phyloP scores from a whole-genome alignment of 306 rosid species.

The Begonia peltatifolia region DNA sequence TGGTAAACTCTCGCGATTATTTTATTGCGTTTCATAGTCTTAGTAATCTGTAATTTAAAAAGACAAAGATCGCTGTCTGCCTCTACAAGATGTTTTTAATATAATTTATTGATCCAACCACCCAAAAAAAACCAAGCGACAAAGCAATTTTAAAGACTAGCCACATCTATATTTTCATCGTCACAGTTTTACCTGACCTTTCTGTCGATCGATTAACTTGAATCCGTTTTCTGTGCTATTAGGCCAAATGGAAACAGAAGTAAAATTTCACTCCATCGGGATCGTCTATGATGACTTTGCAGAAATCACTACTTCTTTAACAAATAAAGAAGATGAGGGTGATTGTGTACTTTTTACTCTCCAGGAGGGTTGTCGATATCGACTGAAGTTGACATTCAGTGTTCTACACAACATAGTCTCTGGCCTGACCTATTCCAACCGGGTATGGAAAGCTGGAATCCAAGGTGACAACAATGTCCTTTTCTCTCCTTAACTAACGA shows the following conservation, averaged over 20 bases:
- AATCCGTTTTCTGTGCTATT: background rate
- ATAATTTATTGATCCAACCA: too few species aligned
- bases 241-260: constrained; percentile 84
- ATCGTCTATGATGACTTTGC: constrained; percentile 60
- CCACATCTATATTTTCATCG: constrained; percentile 4
- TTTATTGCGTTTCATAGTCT: too few species aligned
- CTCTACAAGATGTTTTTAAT: too few species aligned
- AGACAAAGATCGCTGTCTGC: too few species aligned
- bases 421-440: constrained; percentile 73
- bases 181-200: background rate
- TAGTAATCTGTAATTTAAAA: too few species aligned
- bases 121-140: too few species aligned
- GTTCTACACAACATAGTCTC: constrained; percentile 90
- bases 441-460: constrained; percentile 82
- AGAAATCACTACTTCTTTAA: constrained; percentile 58
- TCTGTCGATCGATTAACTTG: constrained; percentile 12
- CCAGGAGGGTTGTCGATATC: constrained; percentile 24
- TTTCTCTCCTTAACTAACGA: background rate
- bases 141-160: too few species aligned
- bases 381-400: constrained; percentile 56
- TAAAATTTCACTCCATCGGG: constrained; percentile 67
- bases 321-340: constrained; percentile 32
- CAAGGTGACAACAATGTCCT: constrained; percentile 35
- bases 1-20: constrained; percentile 19
- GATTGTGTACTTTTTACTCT: constrained; percentile 6